A percentile compares a stretch with the other conserved stretches of the same genome.
phyloP scores from a whole-genome alignment of 2,329 filamentous ascomycete species.

The Aureobasidium sp. region DNA sequence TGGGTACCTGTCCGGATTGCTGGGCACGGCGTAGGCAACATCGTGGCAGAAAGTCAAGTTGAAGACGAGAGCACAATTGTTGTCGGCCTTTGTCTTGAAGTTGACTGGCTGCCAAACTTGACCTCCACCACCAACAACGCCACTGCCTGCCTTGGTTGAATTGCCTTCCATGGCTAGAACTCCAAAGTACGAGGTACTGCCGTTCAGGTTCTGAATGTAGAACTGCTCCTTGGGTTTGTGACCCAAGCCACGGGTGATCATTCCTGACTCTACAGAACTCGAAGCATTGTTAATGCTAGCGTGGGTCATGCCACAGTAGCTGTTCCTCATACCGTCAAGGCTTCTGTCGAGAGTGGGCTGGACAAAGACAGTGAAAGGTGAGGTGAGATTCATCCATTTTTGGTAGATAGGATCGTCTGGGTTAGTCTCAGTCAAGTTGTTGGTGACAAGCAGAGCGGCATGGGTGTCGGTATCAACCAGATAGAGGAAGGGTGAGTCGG shows the following conservation, averaged over 20 bases:
- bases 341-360: constrained; percentile 51
- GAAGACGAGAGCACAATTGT: constrained; percentile 79
- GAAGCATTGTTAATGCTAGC: constrained; percentile 38
- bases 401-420: constrained; percentile 43
- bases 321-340: constrained; percentile 65
- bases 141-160: constrained; percentile 47
- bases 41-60: constrained; percentile 84
- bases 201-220: constrained; percentile 67
- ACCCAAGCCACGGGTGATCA: constrained; percentile 61
- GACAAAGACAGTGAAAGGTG: constrained; percentile 68
- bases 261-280: constrained; percentile 42
- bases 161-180: constrained; percentile 59
- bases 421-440: constrained; percentile 55
- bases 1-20: constrained; percentile 59
- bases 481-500: constrained; percentile 53
- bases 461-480: constrained; percentile 80
- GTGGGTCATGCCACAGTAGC: constrained; percentile 70
- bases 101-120: constrained; percentile 61
- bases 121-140: constrained; percentile 63
- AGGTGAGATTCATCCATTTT: constrained; percentile 50
- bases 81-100: constrained; percentile 42
- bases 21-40: constrained; percentile 84
- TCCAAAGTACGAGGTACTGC: constrained; percentile 63
- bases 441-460: constrained; percentile 71
- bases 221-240: constrained; percentile 80